Evolutionary conservation across 805 yeast species (phyloP), one percentile per base, ranked within the genome.

Genomic region (Debaryomyces tyrocola): DNA sequence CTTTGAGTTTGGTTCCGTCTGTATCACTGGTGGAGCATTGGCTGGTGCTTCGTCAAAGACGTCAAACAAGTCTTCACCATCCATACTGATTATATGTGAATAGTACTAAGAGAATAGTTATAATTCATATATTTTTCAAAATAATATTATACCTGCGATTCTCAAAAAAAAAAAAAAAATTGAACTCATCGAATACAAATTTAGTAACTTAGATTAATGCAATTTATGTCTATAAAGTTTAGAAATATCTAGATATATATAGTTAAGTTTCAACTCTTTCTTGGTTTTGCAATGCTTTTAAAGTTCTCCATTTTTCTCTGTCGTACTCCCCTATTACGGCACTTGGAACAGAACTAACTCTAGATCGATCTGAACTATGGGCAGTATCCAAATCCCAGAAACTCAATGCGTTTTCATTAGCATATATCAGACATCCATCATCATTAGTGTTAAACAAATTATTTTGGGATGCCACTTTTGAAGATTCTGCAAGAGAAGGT

Each of bases 261-360:
- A 27, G 9, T 35, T 20, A 17, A 12, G 10, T 24, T 35, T 15
- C 24, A 18, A 12, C 9, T 17, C 38, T 43, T 28, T 46, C 52
- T 34, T 53, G 42, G 27, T 49, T 46, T 33, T 51, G 60, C 42
- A 76, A 52, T 18, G 70, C 58, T 52, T 75, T 73, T 50, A 82
- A 67, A 0, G 80, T 77, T 46, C 77, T 67, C 87, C 87, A 82
- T 58, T 83, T 83, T 58, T 83, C 88, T 54, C 77, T 67, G 55
- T 83, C 88, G 56, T 83, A 83, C 55, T 80, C 81, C 0, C 87
- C 87, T 45, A 82, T 74, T 3, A 80, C 82, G 10, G 75, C 80
- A 35, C 82, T 73, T 0, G 87, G 87, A 33, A 73, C 49, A 56
- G 76, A 63, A 63, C 79, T 57, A 36, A 64, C 70, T 11, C 74